These are phyloP conservation scores for Monosporozyma unispora DNA, from an alignment of 805 yeast species.

Conservation along the genomic window DNA sequence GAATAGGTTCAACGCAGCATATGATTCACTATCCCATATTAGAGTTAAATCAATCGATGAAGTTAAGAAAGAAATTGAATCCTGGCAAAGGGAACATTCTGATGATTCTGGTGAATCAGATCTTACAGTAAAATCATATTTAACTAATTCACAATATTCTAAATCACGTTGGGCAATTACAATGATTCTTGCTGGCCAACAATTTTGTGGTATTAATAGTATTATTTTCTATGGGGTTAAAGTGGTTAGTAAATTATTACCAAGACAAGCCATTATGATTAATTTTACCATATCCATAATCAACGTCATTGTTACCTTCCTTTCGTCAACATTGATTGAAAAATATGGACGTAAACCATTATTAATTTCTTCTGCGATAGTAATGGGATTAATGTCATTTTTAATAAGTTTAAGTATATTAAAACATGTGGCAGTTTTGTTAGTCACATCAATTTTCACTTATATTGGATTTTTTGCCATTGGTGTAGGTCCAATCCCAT, in stretches of 20 bases:
- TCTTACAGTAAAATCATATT: conserved; percentile 32
- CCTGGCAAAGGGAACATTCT: conserved; percentile 12
- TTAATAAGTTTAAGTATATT: conserved; percentile 61
- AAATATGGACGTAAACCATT: conserved; percentile 65
- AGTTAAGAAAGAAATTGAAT: conserved; percentile 16
- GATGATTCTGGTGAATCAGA: not conserved
- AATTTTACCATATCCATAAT: conserved; percentile 70
- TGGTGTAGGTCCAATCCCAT: conserved; percentile 95
- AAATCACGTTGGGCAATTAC: conserved; percentile 60
- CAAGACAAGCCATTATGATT: conserved; percentile 58
- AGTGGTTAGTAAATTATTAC: conserved; percentile 62
- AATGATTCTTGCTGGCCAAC: conserved; percentile 74
- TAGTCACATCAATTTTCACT: conserved; percentile 55
- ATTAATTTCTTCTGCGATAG: conserved; percentile 51
- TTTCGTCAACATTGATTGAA: conserved; percentile 71
- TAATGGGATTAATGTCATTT: conserved; percentile 60
- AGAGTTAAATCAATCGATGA: conserved; percentile 17
- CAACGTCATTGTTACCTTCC: conserved; percentile 65
- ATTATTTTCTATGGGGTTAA: conserved; percentile 90
- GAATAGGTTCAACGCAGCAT: conserved; percentile 30
- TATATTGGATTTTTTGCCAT: conserved; percentile 83
- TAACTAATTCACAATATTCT: conserved; percentile 41
- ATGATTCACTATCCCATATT: conserved; percentile 28
- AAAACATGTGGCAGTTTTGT: conserved; percentile 35
- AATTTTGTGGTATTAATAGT: conserved; percentile 86